These are phyloP conservation scores for Aspergillus chevalieri DNA, from an alignment of 2,329 filamentous ascomycete genomes.

Conservation along the genomic window DNA sequence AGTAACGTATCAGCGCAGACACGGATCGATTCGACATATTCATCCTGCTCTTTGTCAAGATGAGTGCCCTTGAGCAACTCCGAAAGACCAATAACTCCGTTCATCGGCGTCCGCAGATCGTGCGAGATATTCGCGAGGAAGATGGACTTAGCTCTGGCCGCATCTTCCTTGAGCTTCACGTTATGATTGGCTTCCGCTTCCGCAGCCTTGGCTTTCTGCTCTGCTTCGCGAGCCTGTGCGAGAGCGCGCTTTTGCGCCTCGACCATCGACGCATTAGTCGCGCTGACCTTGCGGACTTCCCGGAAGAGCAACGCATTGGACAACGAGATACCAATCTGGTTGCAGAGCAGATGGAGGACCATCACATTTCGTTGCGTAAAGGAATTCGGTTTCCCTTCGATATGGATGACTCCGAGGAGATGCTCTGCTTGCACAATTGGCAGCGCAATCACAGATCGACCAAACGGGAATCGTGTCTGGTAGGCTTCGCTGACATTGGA, in stretches of 20 bases:
- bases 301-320: slow-evolving; percentile 60
- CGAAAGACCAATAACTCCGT: slow-evolving; percentile 79
- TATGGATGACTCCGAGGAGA: slow-evolving; percentile 56
- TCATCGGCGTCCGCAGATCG: slow-evolving; percentile 87
- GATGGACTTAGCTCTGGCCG: slow-evolving; percentile 72
- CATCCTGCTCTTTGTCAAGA: slow-evolving; percentile 53
- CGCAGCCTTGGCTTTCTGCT: slow-evolving; percentile 59
- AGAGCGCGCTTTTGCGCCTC: slow-evolving; percentile 60
- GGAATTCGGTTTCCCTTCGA: slow-evolving; percentile 57
- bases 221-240: slow-evolving; percentile 55
- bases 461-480: slow-evolving; percentile 49
- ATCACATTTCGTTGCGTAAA: slow-evolving; percentile 56
- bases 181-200: slow-evolving; percentile 60
- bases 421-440: slow-evolving; percentile 57
- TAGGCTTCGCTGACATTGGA: slow-evolving; percentile 55
- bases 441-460: slow-evolving; percentile 56
- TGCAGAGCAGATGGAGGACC: slow-evolving; percentile 53
- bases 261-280: slow-evolving; percentile 60
- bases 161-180: slow-evolving; percentile 61
- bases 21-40: slow-evolving; percentile 58
- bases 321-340: slow-evolving; percentile 59
- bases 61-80: slow-evolving; percentile 55
- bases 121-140: slow-evolving; percentile 93
- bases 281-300: slow-evolving; percentile 56
- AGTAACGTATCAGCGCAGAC: slow-evolving; percentile 68